Evolutionary conservation across 2,329 filamentous ascomycete species (phyloP).

Genomic region (Teratosphaeria nubilosa): DNA sequence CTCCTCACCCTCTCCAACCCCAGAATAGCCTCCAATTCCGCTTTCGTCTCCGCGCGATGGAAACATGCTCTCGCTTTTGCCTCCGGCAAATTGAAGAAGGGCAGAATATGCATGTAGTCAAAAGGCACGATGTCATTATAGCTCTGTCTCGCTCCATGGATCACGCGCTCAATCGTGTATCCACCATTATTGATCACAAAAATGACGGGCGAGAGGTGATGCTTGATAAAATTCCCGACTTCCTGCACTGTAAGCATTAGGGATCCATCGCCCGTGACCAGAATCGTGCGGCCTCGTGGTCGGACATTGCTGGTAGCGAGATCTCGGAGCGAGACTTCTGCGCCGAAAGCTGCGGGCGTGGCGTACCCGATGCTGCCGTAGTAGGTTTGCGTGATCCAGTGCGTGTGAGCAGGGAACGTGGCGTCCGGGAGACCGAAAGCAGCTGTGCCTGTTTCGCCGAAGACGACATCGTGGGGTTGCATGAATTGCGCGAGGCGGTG

Average conservation of each 20-base stretch:
- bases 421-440: slow-evolving; percentile 28
- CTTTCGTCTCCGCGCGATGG: slow-evolving; percentile 28
- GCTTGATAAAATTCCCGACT: slow-evolving; percentile 50
- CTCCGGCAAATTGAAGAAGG: slow-evolving; percentile 28
- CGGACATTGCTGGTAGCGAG: slow-evolving; percentile 21
- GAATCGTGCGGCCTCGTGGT: slow-evolving; percentile 48
- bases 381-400: slow-evolving; percentile 32
- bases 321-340: slow-evolving; percentile 41
- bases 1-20: slow-evolving; percentile 19
- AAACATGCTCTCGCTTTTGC: slow-evolving; percentile 22
- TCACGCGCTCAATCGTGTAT: slow-evolving; percentile 38
- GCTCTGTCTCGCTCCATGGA: slow-evolving; percentile 37
- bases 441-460: slow-evolving; percentile 34
- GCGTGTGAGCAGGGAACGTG: slow-evolving; percentile 13
- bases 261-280: slow-evolving; percentile 55
- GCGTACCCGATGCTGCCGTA: slow-evolving; percentile 37
- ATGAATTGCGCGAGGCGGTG: slow-evolving; percentile 25
- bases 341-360: slow-evolving; percentile 32
- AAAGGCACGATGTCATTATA: slow-evolving; percentile 45
- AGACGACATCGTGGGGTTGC: slow-evolving; percentile 28
- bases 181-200: slow-evolving; percentile 39
- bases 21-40: slow-evolving; percentile 29
- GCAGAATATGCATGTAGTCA: slow-evolving; percentile 30
- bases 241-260: slow-evolving; percentile 58
- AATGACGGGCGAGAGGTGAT: slow-evolving; percentile 26